Evolutionary conservation across 2,329 filamentous ascomycete species (phyloP).

Genomic region (Paecilomyces sp.): DNA sequence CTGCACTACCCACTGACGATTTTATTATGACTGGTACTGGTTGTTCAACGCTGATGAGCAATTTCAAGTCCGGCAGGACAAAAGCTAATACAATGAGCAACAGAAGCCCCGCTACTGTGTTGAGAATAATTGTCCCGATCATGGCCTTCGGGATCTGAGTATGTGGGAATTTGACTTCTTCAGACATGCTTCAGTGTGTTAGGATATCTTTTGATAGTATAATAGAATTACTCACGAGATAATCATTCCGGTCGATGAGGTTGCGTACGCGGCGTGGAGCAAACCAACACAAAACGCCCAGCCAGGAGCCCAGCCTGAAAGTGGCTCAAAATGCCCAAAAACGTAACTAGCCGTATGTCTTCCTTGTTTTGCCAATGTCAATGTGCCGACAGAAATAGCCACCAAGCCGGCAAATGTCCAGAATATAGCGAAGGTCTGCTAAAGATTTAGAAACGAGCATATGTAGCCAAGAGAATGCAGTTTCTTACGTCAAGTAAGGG

Average conservation of each 20-base stretch:
- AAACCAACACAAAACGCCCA: conserved; percentile 70
- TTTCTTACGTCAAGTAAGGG: conserved; percentile 58
- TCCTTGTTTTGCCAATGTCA: conserved; percentile 62
- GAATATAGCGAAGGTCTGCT: conserved; percentile 62
- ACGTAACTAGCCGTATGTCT: conserved; percentile 56
- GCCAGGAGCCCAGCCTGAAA: conserved; percentile 62
- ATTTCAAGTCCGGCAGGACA: conserved; percentile 57
- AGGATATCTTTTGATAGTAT: conserved; percentile 5
- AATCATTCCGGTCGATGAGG: conserved; percentile 72
- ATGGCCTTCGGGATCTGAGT: conserved; percentile 67
- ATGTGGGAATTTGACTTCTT: conserved; percentile 60
- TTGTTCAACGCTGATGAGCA: conserved; percentile 55
- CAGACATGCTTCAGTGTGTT: conserved; percentile 54
- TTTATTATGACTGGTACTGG: conserved; percentile 57
- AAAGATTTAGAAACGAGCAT: no score
- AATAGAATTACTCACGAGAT: conserved; percentile 53
- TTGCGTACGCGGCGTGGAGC: conserved; percentile 65
- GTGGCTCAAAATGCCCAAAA: conserved; percentile 61
- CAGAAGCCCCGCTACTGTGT: conserved; percentile 58
- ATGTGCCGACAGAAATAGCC: conserved; percentile 55
- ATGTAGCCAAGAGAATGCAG: no score
- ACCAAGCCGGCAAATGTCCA: conserved; percentile 68
- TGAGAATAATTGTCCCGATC: conserved; percentile 60
- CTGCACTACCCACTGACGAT: conserved; percentile 48
- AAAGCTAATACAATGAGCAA: conserved; percentile 64